Base-by-base conservation (phyloP, 108 stramenopile genomes). In the Cyclotella distinguenda region DNA sequence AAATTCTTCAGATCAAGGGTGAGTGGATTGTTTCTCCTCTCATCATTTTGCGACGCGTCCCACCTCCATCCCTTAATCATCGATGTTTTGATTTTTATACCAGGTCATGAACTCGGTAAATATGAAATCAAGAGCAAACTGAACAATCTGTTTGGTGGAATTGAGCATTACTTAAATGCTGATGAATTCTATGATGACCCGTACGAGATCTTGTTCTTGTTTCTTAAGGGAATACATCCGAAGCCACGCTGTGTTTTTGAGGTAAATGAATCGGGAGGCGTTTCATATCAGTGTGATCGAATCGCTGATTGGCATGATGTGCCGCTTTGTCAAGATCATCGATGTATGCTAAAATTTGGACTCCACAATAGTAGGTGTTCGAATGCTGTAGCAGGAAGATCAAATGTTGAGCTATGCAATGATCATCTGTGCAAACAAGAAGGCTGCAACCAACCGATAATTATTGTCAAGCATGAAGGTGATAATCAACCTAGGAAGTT, bases 131-230 rank as follows among this genome's bases (percentile, higher is more conserved):
- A 21, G 21, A 45, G 31, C 3, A 52, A 12, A 4, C 28, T 42
- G 39, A 18, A 6, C 50, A 28, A 1, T 52, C 50, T 64, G 8
- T 64, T 51, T 40, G 49, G 52, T 4, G 64, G 64, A 15, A 51
- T 64, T 22, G 50, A 64, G 39, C 62, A 64, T 38, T 64, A 64
- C 62, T 50, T 64, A 26, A 18, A 26, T 3, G 13, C 22, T 27
- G 38, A 64, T 52, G 27, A 49, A 52, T 36, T 49, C 38, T 40
- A 64, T 39, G 28, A 50, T 28, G 64, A 64, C 28, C 64, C 64
- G 15, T 38, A 64, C 26, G 64, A 64, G 42, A 1, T 64, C 0
- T 28, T 64, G 12, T 64, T 51, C 50, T 36, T 49, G 39, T 64
- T 64, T 31, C 32, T 64, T 7, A 64, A 36, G 39, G 50, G 64